phyloP scores from a whole-genome alignment of 257 asterid species.

The Solanum virginianum region DNA sequence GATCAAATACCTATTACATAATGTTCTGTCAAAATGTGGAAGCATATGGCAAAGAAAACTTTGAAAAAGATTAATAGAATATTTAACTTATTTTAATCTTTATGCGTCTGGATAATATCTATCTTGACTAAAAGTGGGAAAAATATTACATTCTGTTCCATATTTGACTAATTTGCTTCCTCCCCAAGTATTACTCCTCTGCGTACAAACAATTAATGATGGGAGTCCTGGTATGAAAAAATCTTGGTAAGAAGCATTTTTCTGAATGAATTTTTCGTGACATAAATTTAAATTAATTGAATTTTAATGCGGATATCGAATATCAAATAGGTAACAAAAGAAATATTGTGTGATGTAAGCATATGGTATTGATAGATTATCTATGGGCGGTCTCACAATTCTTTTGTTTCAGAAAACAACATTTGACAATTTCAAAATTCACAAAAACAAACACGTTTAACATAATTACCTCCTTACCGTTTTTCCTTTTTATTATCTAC shows the following conservation, averaged over 20 bases:
- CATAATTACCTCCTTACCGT: neutral
- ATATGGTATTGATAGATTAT: neutral
- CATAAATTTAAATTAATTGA: rapidly evolving
- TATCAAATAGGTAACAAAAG: too few relatives aligned
- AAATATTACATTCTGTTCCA: neutral
- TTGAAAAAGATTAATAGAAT: neutral
- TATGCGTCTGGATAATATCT: too few relatives aligned
- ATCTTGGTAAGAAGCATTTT: rapidly evolving
- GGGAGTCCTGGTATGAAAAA: too few relatives aligned
- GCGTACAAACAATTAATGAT: neutral
- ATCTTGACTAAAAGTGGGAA: neutral
- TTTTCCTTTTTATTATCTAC: neutral
- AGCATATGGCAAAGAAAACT: neutral
- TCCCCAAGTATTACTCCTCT: neutral
- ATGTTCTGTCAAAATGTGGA: neutral
- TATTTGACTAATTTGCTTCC: neutral
- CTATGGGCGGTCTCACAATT: neutral
- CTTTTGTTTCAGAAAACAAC: neutral
- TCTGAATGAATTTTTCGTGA: too few relatives aligned
- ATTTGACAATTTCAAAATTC: neutral
- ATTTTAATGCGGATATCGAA: rapidly evolving
- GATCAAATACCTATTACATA: too few relatives aligned
- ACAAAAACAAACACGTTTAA: neutral
- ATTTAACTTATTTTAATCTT: neutral
- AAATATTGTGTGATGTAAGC: neutral